These are phyloP conservation scores for Fusarium sp. DNA, from an alignment of 2,329 filamentous ascomycete genomes.

Conservation along the genomic window DNA sequence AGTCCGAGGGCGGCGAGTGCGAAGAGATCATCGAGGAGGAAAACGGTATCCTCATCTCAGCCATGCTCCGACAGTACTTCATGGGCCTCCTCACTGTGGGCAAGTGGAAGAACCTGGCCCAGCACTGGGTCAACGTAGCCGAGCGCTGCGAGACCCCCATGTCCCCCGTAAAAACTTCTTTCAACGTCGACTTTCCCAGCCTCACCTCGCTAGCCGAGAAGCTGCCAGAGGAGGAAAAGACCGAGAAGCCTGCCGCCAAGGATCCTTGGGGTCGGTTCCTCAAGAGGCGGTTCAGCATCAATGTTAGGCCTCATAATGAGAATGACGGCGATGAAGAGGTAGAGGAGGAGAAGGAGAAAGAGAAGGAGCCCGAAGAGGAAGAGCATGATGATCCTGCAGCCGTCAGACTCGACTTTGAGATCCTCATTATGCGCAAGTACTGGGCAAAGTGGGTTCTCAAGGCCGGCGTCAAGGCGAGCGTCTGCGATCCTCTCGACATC, in stretches of 20 bases:
- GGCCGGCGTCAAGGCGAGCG: conserved; percentile 69
- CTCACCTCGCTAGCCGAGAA: conserved; percentile 38
- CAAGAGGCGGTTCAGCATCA: conserved; percentile 49
- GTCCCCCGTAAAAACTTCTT: conserved; percentile 47
- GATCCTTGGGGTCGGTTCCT: conserved; percentile 54
- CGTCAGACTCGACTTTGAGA: conserved; percentile 63
- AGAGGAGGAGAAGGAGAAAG: conserved; percentile 43
- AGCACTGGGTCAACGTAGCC: conserved; percentile 77
- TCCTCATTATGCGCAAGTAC: conserved; percentile 75
- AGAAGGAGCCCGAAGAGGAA: conserved; percentile 28
- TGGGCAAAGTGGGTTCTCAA: conserved; percentile 79
- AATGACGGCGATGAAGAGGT: conserved; percentile 57
- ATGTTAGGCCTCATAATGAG: conserved; percentile 49
- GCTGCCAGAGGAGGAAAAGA: conserved; percentile 34
- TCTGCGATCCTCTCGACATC: conserved; percentile 68
- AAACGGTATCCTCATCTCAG: conserved; percentile 86
- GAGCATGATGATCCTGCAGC: conserved; percentile 53
- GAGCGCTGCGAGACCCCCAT: conserved; percentile 67
- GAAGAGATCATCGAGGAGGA: conserved; percentile 87
- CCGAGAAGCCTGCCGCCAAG: conserved; percentile 37
- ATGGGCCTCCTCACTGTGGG: conserved; percentile 85
- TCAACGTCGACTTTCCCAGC: conserved; percentile 35
- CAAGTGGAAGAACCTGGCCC: conserved; percentile 79
- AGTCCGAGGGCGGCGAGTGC: conserved; percentile 79
- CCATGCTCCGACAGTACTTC: conserved; percentile 91